Evolutionary conservation across 129 eudicot species (phyloP), one percentile per base, ranked within the genome.

Genomic region (Smallanthus sonchifolius): DNA sequence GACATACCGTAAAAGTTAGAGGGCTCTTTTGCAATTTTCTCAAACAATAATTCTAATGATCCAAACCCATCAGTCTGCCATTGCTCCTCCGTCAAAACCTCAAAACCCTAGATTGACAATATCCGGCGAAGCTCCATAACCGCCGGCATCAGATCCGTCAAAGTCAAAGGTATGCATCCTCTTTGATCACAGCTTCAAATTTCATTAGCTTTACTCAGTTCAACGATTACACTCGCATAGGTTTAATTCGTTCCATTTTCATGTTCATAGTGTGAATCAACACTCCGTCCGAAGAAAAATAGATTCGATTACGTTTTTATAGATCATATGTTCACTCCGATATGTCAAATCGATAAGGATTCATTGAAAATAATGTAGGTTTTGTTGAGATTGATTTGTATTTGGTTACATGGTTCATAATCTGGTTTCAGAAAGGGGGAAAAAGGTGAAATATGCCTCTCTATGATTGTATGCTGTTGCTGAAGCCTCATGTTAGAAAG

Each of bases 381-480:
- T 32, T 10, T 48, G 36, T 19, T 13, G 28, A 15, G 49, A 7
- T 16, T 38, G 49, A 45, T 16, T 40, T 32, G 24, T 5, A 4
- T 34, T 2, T 68, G 45, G 52, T 11, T 57, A 57, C 28, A 61
- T 38, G 35, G 5, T 36, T 63, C 24, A 34, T 77, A 32, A 40
- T 43, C 51, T 19, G 76, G 70, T 77, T 48, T 35, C 70, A 70
- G 64, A 70, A 69, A 69, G 34, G 52, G 54, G 64, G 60, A 47
- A 24, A 19, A 19, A 10, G 52, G 52, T 19, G 78, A 65, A 44
- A 66, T 66, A 86, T 88, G 92, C 91, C 91, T 19, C 86, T 88
- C 4, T 92, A 89, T 59, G 96, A 92, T 71, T 92, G 98, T 75
- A 86, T 92, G 96, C 76, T 92, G 59, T 72, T 92, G 78, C 24